Evolutionary conservation across 1,139 yeast species (phyloP).

Genomic region (Kodamaea suecica): DNA sequence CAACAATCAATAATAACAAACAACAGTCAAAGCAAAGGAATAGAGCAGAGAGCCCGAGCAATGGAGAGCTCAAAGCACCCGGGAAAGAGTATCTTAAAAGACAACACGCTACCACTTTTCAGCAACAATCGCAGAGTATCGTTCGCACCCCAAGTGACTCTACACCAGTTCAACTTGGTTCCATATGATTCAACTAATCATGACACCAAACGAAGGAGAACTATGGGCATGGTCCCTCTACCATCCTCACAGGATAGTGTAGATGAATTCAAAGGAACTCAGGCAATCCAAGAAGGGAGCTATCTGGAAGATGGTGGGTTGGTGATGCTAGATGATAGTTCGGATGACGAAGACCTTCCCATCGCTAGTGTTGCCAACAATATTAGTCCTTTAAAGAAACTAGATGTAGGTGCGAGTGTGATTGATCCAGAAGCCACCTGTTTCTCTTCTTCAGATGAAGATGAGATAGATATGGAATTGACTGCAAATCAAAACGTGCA

Average conservation of each 20-base stretch:
- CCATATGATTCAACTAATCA: constrained; percentile 20
- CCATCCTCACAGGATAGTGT: constrained; percentile 6
- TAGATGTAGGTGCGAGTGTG: too few relatives aligned
- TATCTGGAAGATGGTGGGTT: constrained; percentile 9
- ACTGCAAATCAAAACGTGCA: constrained; percentile 15
- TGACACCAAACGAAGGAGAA: constrained; percentile 15
- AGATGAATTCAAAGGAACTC: not conserved
- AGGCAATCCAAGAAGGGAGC: not conserved
- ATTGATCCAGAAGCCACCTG: not conserved
- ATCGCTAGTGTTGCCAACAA: not conserved
- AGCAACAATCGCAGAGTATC: constrained; percentile 53
- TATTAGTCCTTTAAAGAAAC: not conserved
- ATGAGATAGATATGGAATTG: constrained; percentile 24
- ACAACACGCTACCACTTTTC: constrained; percentile 23
- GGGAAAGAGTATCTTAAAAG: constrained; percentile 26
- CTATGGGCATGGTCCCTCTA: constrained; percentile 12
- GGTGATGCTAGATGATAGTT: constrained; percentile 14
- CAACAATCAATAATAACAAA: too few relatives aligned
- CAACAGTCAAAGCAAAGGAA: not conserved
- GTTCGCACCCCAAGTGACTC: constrained; percentile 73
- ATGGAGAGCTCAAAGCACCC: constrained; percentile 11
- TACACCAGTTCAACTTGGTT: constrained; percentile 59
- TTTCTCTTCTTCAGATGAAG: constrained; percentile 9
- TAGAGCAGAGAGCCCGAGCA: not conserved
- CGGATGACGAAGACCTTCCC: constrained; percentile 10